Percentiles rank a stretch among this genome's conserved stretches.
phyloP scores from a whole-genome alignment of 371 early-diverging fungal genomes.

The Mucor sp. region DNA sequence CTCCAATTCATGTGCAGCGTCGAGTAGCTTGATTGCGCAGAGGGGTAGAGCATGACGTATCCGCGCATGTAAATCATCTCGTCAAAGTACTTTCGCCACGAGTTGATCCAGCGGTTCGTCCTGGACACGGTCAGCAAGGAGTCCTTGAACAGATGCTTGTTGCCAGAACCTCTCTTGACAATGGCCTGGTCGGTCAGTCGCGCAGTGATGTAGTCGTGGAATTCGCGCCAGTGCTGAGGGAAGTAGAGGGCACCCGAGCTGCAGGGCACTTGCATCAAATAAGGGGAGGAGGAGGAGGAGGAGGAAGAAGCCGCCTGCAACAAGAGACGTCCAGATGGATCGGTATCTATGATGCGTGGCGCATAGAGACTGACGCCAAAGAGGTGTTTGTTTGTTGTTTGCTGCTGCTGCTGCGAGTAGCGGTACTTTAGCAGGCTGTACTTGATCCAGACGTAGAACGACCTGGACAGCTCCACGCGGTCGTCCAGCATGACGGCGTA shows the following conservation, averaged over 20 bases:
- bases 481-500: conserved; percentile 63
- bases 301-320: not conserved
- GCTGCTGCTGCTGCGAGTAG: conserved; percentile 36
- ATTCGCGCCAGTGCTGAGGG: conserved; percentile 71
- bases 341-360: conserved; percentile 47
- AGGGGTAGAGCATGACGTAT: conserved; percentile 66
- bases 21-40: conserved; percentile 53
- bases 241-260: conserved; percentile 62
- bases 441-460: conserved; percentile 63
- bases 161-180: conserved; percentile 30
- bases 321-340: conserved; percentile 27
- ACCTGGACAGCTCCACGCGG: conserved; percentile 58
- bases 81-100: conserved; percentile 66
- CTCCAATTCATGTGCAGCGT: conserved; percentile 57
- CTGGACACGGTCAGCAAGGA: conserved; percentile 15
- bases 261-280: conserved; percentile 53
- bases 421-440: conserved; percentile 59
- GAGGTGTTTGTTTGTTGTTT: conserved; percentile 24
- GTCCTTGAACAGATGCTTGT: conserved; percentile 8
- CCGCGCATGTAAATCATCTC: conserved; percentile 64
- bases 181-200: conserved; percentile 51
- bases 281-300: not conserved
- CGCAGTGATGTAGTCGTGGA: conserved; percentile 63
- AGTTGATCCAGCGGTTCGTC: conserved; percentile 59
- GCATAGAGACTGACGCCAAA: conserved; percentile 68